phyloP scores from a whole-genome alignment of 192 early-diverging fungal species.

The Glomus cerebriforme region DNA sequence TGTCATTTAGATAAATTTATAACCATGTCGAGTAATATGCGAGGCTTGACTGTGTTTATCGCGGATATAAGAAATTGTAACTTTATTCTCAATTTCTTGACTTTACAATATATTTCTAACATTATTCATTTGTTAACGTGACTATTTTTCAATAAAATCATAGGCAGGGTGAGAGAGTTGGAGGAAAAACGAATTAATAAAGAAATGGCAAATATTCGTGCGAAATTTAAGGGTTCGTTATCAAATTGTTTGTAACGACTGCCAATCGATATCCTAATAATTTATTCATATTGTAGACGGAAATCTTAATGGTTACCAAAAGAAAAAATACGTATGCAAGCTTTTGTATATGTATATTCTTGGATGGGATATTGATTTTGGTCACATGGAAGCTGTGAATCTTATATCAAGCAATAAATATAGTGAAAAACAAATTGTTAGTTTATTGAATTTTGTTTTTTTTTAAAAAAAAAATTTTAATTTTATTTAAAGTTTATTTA shows the following conservation, averaged over 20 bases:
- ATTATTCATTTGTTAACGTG: neutral
- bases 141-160: constrained; percentile 4
- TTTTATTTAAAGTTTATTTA: neutral
- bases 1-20: neutral
- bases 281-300: constrained; percentile 60
- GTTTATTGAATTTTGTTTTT: constrained; percentile 22
- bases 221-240: constrained; percentile 92
- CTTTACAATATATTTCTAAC: neutral
- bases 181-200: constrained; percentile 99
- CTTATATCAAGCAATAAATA: constrained; percentile 88
- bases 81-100: neutral
- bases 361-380: constrained; percentile 98
- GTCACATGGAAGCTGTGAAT: constrained; percentile 94
- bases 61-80: constrained; percentile 98
- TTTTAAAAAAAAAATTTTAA: neutral
- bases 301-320: constrained; percentile 94
- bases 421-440: constrained; percentile 97
- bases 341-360: constrained; percentile 99
- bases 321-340: constrained; percentile 99
- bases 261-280: neutral
- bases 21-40: constrained; percentile 57
- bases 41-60: constrained; percentile 93
- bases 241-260: neutral
- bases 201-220: constrained; percentile 97
- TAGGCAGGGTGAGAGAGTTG: constrained; percentile 93